These are phyloP conservation scores for Lactifluus pinguis DNA, from an alignment of 768 basidiomycete species.

Conservation along the genomic window DNA sequence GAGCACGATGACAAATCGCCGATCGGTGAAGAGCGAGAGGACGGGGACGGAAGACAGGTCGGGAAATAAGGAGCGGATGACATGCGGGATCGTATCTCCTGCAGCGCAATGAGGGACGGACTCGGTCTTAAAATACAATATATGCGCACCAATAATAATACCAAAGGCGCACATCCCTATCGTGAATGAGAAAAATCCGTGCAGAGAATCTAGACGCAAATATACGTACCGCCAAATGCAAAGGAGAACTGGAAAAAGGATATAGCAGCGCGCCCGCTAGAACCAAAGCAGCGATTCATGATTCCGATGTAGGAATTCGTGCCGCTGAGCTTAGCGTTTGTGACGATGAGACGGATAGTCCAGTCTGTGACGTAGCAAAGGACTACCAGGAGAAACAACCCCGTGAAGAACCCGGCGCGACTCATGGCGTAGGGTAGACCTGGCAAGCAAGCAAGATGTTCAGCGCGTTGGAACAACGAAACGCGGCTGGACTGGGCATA, in stretches of 20 bases:
- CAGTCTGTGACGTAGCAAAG: constrained; percentile 88
- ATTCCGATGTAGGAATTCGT: constrained; percentile 88
- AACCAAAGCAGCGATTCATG: constrained; percentile 89
- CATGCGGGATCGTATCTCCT: constrained; percentile 95
- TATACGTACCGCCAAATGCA: constrained; percentile 78
- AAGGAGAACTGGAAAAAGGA: constrained; percentile 98
- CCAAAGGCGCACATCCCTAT: constrained; percentile 96
- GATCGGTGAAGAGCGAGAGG: constrained; percentile 69
- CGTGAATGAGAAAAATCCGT: neutral
- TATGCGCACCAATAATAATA: constrained; percentile 67
- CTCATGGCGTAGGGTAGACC: constrained; percentile 91
- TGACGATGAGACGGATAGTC: constrained; percentile 93
- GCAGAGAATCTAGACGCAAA: constrained; percentile 10
- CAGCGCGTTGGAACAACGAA: neutral
- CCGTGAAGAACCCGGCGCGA: constrained; percentile 90
- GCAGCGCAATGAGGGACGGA: constrained; percentile 3
- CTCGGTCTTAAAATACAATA: neutral
- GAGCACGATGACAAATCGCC: constrained; percentile 81
- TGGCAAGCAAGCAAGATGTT: constrained; percentile 24
- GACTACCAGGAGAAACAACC: constrained; percentile 69
- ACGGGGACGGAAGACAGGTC: constrained; percentile 52
- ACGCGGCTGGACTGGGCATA: constrained; percentile 25
- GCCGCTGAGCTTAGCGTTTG: constrained; percentile 94
- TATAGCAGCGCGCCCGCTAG: constrained; percentile 84
- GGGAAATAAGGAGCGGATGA: constrained; percentile 82